phyloP scores from a whole-genome alignment of 1,284 basidiomycete genomes.

The Trichosporon coremiiforme region DNA sequence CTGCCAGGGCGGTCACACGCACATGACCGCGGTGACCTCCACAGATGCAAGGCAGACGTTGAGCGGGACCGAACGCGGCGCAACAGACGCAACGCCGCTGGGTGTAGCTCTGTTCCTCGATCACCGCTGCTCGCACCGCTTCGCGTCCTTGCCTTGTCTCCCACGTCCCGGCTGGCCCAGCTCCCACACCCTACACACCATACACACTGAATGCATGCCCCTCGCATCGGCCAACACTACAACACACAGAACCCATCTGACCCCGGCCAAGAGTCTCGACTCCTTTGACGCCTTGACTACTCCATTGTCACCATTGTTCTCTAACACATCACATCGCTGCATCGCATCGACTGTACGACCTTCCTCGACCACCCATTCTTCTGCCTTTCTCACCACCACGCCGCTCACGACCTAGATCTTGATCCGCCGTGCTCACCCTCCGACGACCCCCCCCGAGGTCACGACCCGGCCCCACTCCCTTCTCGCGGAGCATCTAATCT shows the following conservation, averaged over 20 bases:
- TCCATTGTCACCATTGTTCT: conserved; percentile 1
- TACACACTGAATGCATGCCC: not conserved
- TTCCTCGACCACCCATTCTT: not conserved
- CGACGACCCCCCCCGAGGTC: not conserved
- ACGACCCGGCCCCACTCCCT: not conserved
- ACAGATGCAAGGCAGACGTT: no score
- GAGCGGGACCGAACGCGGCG: no score
- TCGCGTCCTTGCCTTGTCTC: not conserved
- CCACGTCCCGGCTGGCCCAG: no score
- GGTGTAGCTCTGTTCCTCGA: not conserved
- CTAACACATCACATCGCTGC: no score
- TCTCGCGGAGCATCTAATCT: not conserved
- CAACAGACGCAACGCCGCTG: no score
- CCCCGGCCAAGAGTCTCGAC: not conserved
- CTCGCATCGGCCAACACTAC: not conserved
- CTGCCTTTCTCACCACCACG: not conserved
- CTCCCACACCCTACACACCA: not conserved
- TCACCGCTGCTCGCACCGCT: not conserved
- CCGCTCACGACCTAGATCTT: not conserved
- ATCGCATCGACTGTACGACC: no score
- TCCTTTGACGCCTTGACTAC: not conserved
- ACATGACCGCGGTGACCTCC: not conserved
- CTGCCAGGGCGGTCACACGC: not conserved
- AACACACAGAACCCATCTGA: no score
- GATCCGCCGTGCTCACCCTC: not conserved